phyloP scores from a whole-genome alignment of 2,329 filamentous ascomycete species.

The Thermoascus crustaceus region DNA sequence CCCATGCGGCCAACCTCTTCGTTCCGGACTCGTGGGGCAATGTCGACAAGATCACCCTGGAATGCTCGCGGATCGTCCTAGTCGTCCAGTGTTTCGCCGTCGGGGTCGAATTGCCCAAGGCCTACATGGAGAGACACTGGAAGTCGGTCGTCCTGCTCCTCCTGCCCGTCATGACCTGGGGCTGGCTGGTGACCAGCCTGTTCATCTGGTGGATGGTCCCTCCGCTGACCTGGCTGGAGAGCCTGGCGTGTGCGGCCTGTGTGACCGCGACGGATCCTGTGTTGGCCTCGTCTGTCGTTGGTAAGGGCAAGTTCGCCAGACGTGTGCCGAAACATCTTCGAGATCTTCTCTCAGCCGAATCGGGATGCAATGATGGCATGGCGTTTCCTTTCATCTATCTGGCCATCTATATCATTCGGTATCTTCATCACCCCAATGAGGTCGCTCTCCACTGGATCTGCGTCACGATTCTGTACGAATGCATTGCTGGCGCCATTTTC shows the following conservation, averaged over 20 bases:
- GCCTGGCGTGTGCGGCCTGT: constrained; percentile 78
- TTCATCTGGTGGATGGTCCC: constrained; percentile 89
- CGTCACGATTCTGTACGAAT: constrained; percentile 87
- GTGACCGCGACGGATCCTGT: constrained; percentile 97
- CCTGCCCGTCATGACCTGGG: constrained; percentile 93
- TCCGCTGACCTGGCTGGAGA: constrained; percentile 78
- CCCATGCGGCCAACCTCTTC: constrained; percentile 57
- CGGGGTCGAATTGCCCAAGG: constrained; percentile 59
- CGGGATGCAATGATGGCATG: constrained; percentile 99
- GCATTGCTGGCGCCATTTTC: constrained; percentile 81
- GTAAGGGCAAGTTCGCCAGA: constrained; percentile 98
- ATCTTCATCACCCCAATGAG: constrained; percentile 57
- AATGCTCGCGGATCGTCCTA: constrained; percentile 63
- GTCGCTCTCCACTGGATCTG: constrained; percentile 84
- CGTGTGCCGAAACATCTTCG: constrained; percentile 94
- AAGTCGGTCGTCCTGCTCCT: constrained; percentile 80
- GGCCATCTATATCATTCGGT: constrained; percentile 79
- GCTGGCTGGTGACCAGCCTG: constrained; percentile 73
- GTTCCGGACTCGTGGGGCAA: constrained; percentile 56
- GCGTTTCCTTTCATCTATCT: constrained; percentile 97
- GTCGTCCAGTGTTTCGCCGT: constrained; percentile 68
- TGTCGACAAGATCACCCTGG: constrained; percentile 58
- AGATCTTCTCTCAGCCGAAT: constrained; percentile 91
- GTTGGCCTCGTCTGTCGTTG: constrained; percentile 91
- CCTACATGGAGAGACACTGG: constrained; percentile 98